A percentile compares a stretch with the other conserved stretches of the same genome.
Evolutionary conservation across 75 land plant genomes (phyloP).

Genomic region (Cunninghamia lanceolata): DNA sequence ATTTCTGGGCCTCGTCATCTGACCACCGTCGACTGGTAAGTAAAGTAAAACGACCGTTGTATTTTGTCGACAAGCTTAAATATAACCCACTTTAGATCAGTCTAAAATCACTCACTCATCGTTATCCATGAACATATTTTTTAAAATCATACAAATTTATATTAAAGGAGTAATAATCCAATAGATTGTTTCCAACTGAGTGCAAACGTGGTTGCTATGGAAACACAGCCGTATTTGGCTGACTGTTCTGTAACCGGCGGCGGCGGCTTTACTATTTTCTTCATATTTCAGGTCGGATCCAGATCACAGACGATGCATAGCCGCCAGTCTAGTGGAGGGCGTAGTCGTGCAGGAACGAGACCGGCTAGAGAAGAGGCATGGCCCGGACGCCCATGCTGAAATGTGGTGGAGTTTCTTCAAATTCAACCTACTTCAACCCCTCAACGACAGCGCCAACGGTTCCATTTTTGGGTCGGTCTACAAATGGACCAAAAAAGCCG

Average conservation of each 20-base stretch:
- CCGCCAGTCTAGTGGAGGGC: conserved; percentile 61
- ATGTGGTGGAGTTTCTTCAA: conserved; percentile 67
- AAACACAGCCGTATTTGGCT: neutral
- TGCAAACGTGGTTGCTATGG: no score
- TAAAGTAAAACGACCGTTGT: no score
- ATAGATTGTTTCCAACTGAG: no score
- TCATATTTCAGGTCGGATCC: conserved; percentile 26
- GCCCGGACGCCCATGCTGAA: conserved; percentile 46
- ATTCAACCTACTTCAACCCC: conserved; percentile 34
- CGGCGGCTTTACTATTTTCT: neutral
- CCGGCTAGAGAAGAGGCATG: conserved; percentile 42
- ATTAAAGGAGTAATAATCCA: no score
- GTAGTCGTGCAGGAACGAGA: conserved; percentile 57
- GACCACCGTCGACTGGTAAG: neutral
- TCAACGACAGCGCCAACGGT: conserved; percentile 45
- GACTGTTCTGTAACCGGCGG: neutral
- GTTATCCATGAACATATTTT: no score
- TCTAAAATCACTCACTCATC: no score
- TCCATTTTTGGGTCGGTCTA: conserved; percentile 63
- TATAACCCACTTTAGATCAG: no score
- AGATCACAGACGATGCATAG: conserved; percentile 49
- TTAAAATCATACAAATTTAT: no score
- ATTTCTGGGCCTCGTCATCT: conserved; percentile 3
- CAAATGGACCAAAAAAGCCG: conserved; percentile 22
- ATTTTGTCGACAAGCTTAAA: no score